Conservation (phyloP, 768 basidiomycete species). For the Lactarius indigo region DNA sequence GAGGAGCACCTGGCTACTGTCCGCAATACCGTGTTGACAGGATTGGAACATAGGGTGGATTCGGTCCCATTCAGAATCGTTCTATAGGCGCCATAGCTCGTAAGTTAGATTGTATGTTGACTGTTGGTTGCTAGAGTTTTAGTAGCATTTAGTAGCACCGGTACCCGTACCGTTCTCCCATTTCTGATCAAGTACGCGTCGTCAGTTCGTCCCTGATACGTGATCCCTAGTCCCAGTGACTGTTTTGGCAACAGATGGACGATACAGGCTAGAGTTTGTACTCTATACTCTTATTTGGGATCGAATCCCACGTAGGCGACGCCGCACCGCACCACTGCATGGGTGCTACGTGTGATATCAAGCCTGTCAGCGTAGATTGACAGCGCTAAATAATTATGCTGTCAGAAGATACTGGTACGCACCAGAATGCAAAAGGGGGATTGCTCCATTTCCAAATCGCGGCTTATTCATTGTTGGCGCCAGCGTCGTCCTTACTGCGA, state of each 20-base stretch:
- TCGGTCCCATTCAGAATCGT: constrained; percentile 65
- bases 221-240: too few species aligned
- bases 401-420: constrained; percentile 27
- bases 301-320: too few species aligned
- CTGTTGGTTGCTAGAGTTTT: not conserved
- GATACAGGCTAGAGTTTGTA: too few species aligned
- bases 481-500: constrained; percentile 77
- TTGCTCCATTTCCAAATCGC: constrained; percentile 69
- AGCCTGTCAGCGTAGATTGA: constrained; percentile 56
- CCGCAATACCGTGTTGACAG: constrained; percentile 64
- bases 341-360: too few species aligned
- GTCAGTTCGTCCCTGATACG: too few species aligned
- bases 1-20: constrained; percentile 74
- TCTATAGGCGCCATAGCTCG: not conserved
- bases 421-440: constrained; percentile 73
- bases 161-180: too few species aligned
- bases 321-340: too few species aligned
- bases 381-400: constrained; percentile 43
- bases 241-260: too few species aligned
- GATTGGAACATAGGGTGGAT: constrained; percentile 66
- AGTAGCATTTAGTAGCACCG: not conserved
- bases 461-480: constrained; percentile 80
- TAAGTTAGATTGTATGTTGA: not conserved
- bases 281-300: too few species aligned
- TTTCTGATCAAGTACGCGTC: too few species aligned